Percentiles rank a stretch among this genome's conserved stretches.
Evolutionary conservation across 2,329 filamentous ascomycete species (phyloP).

Genomic region (Colletotrichum kahawae): DNA sequence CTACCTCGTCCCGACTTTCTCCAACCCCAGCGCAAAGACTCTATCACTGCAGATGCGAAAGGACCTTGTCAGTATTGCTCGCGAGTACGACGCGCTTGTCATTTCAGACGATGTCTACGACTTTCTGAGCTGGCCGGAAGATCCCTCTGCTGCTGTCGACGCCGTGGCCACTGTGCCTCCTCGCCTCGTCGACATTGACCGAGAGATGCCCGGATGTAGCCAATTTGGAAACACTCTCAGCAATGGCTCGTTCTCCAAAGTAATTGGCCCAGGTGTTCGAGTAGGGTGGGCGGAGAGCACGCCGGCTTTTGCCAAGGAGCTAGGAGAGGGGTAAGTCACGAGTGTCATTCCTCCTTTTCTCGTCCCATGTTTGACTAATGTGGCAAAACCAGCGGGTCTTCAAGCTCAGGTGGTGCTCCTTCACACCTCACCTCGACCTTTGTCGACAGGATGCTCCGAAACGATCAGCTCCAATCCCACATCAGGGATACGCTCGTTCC

Average conservation of each 20-base stretch:
- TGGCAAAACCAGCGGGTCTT: not conserved
- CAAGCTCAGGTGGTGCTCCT: slow-evolving; percentile 29
- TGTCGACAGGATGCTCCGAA: slow-evolving; percentile 24
- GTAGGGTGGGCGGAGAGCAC: slow-evolving; percentile 86
- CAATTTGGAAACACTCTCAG: slow-evolving; percentile 82
- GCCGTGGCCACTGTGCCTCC: slow-evolving; percentile 61
- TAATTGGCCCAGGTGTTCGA: slow-evolving; percentile 78
- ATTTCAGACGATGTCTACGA: slow-evolving; percentile 94
- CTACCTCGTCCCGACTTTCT: slow-evolving; percentile 86
- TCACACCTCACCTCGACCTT: slow-evolving; percentile 1
- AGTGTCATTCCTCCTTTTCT: slow-evolving; percentile 27
- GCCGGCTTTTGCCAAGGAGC: slow-evolving; percentile 53
- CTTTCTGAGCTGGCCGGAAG: slow-evolving; percentile 74
- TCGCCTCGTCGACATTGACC: slow-evolving; percentile 80
- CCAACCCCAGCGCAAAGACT: slow-evolving; percentile 85
- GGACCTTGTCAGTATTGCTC: slow-evolving; percentile 73
- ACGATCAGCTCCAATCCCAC: slow-evolving; percentile 23
- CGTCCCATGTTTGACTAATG: not conserved
- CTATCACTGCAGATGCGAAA: slow-evolving; percentile 75
- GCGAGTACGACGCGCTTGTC: slow-evolving; percentile 79
- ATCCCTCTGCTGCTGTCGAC: slow-evolving; percentile 31
- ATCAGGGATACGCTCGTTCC: slow-evolving; percentile 25
- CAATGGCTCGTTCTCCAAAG: slow-evolving; percentile 93
- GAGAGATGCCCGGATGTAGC: slow-evolving; percentile 56
- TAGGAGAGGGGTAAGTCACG: slow-evolving; percentile 53